Base-by-base conservation (phyloP, 768 basidiomycete species). In the Lentinula raphanica region DNA sequence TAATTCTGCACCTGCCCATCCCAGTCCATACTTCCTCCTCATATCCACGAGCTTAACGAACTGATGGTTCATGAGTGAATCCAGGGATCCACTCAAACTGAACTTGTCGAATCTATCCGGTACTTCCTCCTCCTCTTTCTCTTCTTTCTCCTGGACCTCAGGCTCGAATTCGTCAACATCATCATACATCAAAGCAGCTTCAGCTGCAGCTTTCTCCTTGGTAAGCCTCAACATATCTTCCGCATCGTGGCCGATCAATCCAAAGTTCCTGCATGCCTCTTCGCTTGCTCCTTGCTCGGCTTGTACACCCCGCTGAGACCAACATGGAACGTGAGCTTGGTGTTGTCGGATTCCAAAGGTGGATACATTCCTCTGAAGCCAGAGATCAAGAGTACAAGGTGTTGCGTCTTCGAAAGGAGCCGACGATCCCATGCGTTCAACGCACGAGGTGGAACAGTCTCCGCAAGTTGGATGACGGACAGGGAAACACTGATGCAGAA, bases 351-450 rank as follows among this genome's bases (percentile, higher is more conserved):
- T 7, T 9, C n/a, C 3, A 28, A 53, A 53, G 80, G 69, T n/a
- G 85, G 86, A 69, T 86, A 84, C 48, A 75, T 63, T 2, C 79
- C 76, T 21, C 72, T 69, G 58, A 82, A 73, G 6, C 85, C 82
- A 17, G 81, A 81, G 15, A 89, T 81, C 27, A 89, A 76, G 17
- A 90, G 77, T 5, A 81, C 82, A 48, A 90, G 73, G 69, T 87
- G 75, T 21, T 81, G 80, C 12, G 79, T 71, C 29, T 77, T 75
- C 4, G 81, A 74, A 21, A 89, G 74, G 5, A 90, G 76, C 8
- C 79, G 79, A 13, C 81, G 75, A 64, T 90, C 88, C 88, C 88
- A 90, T 23, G 87, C 87, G 69, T 87, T 80, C 31, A 90, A 72
- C 9, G 86, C 87, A 36, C 83, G 82, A 3, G 85, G 77, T 11